Percentiles rank a stretch among this genome's conserved stretches.
Evolutionary conservation across 2,329 filamentous ascomycete genomes (phyloP).

Genomic region (Paracorniculantispora psalliotae): DNA sequence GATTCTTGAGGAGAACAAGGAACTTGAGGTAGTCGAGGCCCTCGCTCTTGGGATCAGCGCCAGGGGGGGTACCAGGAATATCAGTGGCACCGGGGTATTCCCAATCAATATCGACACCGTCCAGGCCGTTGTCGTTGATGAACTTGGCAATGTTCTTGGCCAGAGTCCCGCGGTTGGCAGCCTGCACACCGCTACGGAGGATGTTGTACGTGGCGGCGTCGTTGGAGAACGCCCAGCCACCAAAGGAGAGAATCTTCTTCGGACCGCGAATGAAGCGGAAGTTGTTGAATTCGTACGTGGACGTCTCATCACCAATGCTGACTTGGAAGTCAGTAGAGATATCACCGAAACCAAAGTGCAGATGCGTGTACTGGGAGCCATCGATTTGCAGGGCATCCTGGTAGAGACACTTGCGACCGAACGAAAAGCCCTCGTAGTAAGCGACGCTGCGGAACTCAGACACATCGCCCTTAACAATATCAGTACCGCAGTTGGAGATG

Average conservation of each 20-base stretch:
- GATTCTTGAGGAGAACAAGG: conserved; percentile 20
- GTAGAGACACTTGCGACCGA: conserved; percentile 16
- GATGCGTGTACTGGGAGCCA: conserved; percentile 15
- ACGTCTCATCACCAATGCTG: conserved; percentile 15
- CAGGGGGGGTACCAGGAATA: conserved; percentile 26
- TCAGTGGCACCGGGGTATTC: conserved; percentile 7
- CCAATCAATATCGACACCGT: conserved; percentile 34
- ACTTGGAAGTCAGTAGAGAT: conserved; percentile 22
- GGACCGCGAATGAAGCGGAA: conserved; percentile 23
- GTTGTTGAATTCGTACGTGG: conserved; percentile 22
- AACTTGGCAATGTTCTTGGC: conserved; percentile 29
- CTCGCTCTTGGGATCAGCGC: conserved; percentile 17
- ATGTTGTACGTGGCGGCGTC: conserved; percentile 29
- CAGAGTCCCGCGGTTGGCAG: conserved; percentile 28
- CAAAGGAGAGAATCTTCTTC: conserved; percentile 38
- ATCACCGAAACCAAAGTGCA: conserved; percentile 23
- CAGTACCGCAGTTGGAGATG: conserved; percentile 11
- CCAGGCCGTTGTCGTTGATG: conserved; percentile 28
- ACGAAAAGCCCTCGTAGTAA: conserved; percentile 19
- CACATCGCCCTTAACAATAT: conserved; percentile 19
- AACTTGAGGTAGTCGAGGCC: conserved; percentile 29
- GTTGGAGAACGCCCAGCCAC: conserved; percentile 41
- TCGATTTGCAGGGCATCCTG: conserved; percentile 22
- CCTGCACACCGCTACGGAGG: conserved; percentile 28
- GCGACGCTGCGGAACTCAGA: conserved; percentile 17